phyloP scores from a whole-genome alignment of 2,329 filamentous ascomycete genomes.

The Penicillium brasilianum region DNA sequence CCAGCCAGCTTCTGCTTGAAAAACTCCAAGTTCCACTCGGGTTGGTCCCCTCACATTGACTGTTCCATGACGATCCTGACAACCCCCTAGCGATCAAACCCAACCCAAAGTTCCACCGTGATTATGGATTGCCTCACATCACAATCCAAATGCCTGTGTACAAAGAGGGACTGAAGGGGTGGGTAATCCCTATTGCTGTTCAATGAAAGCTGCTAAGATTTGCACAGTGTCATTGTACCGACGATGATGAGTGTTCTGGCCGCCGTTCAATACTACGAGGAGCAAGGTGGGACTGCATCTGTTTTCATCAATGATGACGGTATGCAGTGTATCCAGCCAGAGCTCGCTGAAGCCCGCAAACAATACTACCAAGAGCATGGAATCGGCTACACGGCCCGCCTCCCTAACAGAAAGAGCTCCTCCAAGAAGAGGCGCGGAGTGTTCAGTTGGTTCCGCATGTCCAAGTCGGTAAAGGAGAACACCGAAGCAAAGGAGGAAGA shows the following conservation, averaged over 20 bases:
- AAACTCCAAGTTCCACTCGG: slow-evolving; percentile 56
- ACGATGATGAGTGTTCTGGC: slow-evolving; percentile 62
- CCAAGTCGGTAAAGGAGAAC: background rate
- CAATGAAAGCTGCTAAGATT: background rate
- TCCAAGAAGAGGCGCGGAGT: slow-evolving; percentile 34
- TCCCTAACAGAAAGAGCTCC: slow-evolving; percentile 44
- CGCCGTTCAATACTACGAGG: slow-evolving; percentile 64
- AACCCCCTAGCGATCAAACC: slow-evolving; percentile 34
- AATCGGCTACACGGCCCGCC: slow-evolving; percentile 57
- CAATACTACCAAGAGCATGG: slow-evolving; percentile 57
- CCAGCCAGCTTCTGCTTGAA: slow-evolving; percentile 51
- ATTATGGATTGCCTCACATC: slow-evolving; percentile 44
- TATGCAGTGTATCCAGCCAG: slow-evolving; percentile 46
- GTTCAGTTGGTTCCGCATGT: slow-evolving; percentile 11
- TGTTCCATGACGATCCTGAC: background rate
- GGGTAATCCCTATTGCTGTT: background rate
- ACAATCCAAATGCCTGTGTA: slow-evolving; percentile 89
- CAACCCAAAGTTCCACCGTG: slow-evolving; percentile 39
- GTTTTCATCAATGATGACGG: slow-evolving; percentile 50
- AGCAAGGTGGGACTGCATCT: slow-evolving; percentile 50
- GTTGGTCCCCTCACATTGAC: slow-evolving; percentile 27
- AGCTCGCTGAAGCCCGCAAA: slow-evolving; percentile 51
- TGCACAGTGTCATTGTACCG: slow-evolving; percentile 61
- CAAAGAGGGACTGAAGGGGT: slow-evolving; percentile 74
- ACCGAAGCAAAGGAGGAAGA: slow-evolving; percentile 3